Percentiles rank a stretch among this genome's conserved stretches.
These are phyloP conservation scores for Puccinia coronata DNA, from an alignment of 1,284 basidiomycete genomes.

Conservation along the genomic window DNA sequence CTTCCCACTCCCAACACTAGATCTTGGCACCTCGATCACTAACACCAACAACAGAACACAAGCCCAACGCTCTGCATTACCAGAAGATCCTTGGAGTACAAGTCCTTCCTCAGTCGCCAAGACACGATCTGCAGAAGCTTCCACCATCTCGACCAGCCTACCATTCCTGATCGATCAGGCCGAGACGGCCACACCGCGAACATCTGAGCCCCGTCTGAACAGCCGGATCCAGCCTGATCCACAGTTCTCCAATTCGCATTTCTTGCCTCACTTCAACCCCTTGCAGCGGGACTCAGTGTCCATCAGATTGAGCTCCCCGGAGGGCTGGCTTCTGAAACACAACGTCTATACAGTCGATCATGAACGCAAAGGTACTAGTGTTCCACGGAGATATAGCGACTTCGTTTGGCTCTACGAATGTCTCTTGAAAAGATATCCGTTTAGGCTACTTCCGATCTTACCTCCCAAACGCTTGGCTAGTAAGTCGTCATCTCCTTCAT, in stretches of 20 bases:
- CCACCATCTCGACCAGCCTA: slow-evolving; percentile 10
- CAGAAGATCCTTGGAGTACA: slow-evolving; percentile 43
- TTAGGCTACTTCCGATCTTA: slow-evolving; percentile 80
- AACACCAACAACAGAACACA: background rate
- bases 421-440: slow-evolving; percentile 73
- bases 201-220: background rate
- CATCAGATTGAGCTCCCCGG: slow-evolving; percentile 35
- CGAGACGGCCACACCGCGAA: background rate
- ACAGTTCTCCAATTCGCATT: slow-evolving; percentile 23
- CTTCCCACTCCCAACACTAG: slow-evolving; percentile 40
- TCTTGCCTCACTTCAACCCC: slow-evolving; percentile 31
- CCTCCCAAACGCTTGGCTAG: slow-evolving; percentile 88
- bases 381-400: slow-evolving; percentile 72
- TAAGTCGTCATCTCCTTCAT: slow-evolving; percentile 61
- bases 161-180: slow-evolving; percentile 37
- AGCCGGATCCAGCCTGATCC: slow-evolving; percentile 8
- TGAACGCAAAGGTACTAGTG: slow-evolving; percentile 55
- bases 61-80: slow-evolving; percentile 12
- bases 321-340: slow-evolving; percentile 48
- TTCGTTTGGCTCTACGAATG: slow-evolving; percentile 85
- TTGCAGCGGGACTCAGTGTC: slow-evolving; percentile 35
- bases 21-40: slow-evolving; percentile 13
- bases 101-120: slow-evolving; percentile 15
- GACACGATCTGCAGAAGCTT: background rate
- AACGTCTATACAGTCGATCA: slow-evolving; percentile 48